Conservation (phyloP, 129 eudicot genomes). For the Scalesia atractyloides region DNA sequence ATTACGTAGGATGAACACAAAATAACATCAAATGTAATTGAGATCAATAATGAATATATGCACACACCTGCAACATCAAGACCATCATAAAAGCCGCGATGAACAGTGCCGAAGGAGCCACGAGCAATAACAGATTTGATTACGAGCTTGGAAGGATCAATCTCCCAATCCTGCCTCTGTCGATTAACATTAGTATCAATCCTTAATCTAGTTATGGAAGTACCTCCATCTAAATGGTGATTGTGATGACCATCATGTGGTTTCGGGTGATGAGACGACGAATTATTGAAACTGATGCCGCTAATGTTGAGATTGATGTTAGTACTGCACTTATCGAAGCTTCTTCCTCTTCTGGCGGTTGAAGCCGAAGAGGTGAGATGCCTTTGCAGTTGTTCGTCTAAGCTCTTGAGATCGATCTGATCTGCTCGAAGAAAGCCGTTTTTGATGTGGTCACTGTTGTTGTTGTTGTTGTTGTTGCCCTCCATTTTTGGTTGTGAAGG, state of each 20-base stretch:
- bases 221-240: constrained; percentile 15
- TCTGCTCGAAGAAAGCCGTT: constrained; percentile 81
- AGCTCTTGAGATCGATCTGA: constrained; percentile 93
- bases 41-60: not conserved
- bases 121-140: constrained; percentile 88
- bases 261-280: constrained; percentile 7
- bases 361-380: constrained; percentile 51
- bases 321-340: constrained; percentile 39
- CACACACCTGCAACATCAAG: constrained; percentile 76
- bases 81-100: constrained; percentile 94
- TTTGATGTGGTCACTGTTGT: constrained; percentile 28
- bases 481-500: constrained; percentile 27
- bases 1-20: not conserved
- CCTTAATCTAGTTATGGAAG: constrained; percentile 12
- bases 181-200: constrained; percentile 28
- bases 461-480: constrained; percentile 12
- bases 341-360: constrained; percentile 39
- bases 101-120: constrained; percentile 93
- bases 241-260: constrained; percentile 11
- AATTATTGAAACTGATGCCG: constrained; percentile 14
- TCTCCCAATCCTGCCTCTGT: constrained; percentile 84
- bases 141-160: constrained; percentile 79
- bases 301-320: constrained; percentile 22
- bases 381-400: constrained; percentile 81
- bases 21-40: not conserved